These are phyloP conservation scores for Trametes coccinea DNA, from an alignment of 768 basidiomycete genomes.

Conservation along the genomic window DNA sequence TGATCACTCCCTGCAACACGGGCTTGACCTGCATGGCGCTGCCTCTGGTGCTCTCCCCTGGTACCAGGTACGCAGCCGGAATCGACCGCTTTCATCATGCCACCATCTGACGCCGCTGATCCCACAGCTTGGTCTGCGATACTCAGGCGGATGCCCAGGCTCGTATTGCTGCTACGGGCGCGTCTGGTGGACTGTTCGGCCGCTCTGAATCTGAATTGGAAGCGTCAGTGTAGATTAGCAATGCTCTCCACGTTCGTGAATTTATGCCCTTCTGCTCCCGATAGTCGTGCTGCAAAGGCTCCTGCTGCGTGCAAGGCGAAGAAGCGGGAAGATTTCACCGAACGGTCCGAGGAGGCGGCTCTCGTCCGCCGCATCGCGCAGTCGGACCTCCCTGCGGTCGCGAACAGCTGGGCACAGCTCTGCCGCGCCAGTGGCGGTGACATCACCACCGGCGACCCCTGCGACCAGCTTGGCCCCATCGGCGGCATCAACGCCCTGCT, in stretches of 20 bases:
- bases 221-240: slow-evolving; percentile 13
- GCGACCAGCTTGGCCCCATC: slow-evolving; percentile 43
- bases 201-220: slow-evolving; percentile 14
- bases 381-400: slow-evolving; percentile 1
- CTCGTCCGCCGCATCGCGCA: neutral
- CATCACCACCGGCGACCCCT: slow-evolving; percentile 37
- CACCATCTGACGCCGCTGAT: neutral
- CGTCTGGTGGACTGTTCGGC: slow-evolving; percentile 30
- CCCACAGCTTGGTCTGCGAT: slow-evolving; percentile 21
- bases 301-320: slow-evolving; percentile 9
- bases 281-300: slow-evolving; percentile 6
- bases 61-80: slow-evolving; percentile 33
- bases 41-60: slow-evolving; percentile 42
- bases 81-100: neutral
- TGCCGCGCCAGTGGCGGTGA: neutral
- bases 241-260: neutral
- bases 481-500: slow-evolving; percentile 46
- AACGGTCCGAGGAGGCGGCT: neutral
- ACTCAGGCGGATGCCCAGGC: slow-evolving; percentile 26
- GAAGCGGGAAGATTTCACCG: slow-evolving; percentile 6
- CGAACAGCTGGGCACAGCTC: neutral
- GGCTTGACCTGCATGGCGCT: slow-evolving; percentile 40
- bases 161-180: slow-evolving; percentile 28
- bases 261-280: slow-evolving; percentile 5
- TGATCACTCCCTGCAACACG: slow-evolving; percentile 33